These are phyloP conservation scores for Daldinia sp. DNA, from an alignment of 2,329 filamentous ascomycete genomes.

Conservation along the genomic window DNA sequence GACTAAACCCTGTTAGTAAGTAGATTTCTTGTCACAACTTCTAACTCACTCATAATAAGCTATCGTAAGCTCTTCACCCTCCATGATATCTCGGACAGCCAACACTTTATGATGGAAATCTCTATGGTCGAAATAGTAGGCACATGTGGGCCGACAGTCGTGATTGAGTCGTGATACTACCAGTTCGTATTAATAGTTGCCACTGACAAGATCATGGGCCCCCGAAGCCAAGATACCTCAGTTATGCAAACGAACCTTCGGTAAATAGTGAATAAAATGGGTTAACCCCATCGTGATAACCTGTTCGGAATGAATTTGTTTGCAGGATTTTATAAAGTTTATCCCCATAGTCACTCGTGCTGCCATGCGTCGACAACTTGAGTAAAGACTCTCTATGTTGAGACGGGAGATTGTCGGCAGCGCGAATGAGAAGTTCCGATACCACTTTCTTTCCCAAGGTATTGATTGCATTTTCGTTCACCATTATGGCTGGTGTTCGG, in stretches of 20 bases:
- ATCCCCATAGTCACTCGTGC: conserved; percentile 36
- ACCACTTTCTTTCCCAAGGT: conserved; percentile 40
- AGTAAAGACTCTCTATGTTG: conserved; percentile 45
- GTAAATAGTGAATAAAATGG: conserved; percentile 52
- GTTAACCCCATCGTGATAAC: conserved; percentile 41
- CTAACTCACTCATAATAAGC: conserved; percentile 54
- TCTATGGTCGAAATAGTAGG: conserved; percentile 54
- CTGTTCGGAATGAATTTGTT: conserved; percentile 51
- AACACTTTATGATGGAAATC: conserved; percentile 55
- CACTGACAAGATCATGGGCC: not conserved
- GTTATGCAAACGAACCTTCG: conserved; percentile 45
- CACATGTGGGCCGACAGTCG: conserved; percentile 57
- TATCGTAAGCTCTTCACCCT: conserved; percentile 58
- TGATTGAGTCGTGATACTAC: conserved; percentile 57
- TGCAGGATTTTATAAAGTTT: conserved; percentile 50
- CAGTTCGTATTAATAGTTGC: not conserved
- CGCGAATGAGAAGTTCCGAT: conserved; percentile 45
- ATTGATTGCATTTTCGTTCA: conserved; percentile 48
- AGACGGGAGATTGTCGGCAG: conserved; percentile 45
- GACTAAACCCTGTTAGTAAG: conserved; percentile 45
- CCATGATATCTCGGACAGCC: conserved; percentile 54
- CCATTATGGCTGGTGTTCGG: conserved; percentile 50
- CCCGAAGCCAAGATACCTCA: not conserved
- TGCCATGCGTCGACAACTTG: conserved; percentile 48
- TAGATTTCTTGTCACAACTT: not conserved